Conservation (phyloP, 192 early-diverging fungal species). For the Spinellus fusiger region DNA sequence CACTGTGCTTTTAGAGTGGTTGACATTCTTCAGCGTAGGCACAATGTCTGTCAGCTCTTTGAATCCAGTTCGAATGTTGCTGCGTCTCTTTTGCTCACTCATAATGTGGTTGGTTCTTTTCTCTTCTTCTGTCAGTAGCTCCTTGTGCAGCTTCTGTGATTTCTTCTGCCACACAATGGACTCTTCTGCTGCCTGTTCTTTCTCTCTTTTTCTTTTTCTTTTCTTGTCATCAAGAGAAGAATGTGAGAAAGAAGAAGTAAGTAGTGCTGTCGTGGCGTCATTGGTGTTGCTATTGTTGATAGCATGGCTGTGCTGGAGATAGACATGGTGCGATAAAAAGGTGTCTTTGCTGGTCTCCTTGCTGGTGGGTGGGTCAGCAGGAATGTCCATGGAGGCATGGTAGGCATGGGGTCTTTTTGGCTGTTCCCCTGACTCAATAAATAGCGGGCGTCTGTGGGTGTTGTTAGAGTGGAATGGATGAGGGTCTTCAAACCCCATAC, state of each 20-base stretch:
- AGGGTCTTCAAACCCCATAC: background rate
- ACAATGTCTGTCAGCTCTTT: conserved; percentile 87
- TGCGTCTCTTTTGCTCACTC: conserved; percentile 69
- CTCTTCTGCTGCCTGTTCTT: too few species aligned
- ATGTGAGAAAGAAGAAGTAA: too few species aligned
- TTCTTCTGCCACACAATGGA: too few species aligned
- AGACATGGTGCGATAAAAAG: too few species aligned
- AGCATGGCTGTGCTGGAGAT: background rate
- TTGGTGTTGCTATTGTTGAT: background rate
- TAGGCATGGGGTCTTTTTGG: too few species aligned
- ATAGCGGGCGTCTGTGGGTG: background rate
- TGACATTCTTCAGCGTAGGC: conserved; percentile 65
- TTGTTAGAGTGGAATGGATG: conserved; percentile 1
- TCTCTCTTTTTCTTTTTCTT: too few species aligned
- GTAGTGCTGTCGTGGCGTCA: too few species aligned
- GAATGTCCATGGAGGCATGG: too few species aligned
- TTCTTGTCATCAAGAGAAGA: too few species aligned
- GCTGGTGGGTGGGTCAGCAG: too few species aligned
- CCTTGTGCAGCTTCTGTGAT: conserved; percentile 44
- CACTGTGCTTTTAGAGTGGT: conserved; percentile 64
- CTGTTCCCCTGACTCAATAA: too few species aligned
- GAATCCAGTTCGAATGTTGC: conserved; percentile 76
- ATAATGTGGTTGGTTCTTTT: conserved; percentile 67
- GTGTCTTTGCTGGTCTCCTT: too few species aligned
- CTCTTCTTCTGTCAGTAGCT: conserved; percentile 71